Evolutionary conservation across 176 grass and related monocot species (phyloP).

Genomic region (Olyra latifolia): DNA sequence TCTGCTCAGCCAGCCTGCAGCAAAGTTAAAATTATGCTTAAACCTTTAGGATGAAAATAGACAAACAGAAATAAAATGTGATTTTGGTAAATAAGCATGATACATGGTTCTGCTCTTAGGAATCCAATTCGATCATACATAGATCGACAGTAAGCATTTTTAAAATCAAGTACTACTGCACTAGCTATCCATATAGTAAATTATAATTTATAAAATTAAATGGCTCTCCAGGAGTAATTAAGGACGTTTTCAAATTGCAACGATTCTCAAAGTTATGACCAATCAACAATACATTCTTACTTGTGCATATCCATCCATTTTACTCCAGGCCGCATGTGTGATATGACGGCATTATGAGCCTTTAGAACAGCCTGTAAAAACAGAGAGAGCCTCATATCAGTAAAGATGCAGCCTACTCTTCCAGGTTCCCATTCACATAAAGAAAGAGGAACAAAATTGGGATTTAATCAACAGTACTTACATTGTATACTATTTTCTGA

Average conservation of each 20-base stretch:
- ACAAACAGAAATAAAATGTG: neutral
- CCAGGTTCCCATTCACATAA: slow-evolving; percentile 6
- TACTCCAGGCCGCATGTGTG: slow-evolving; percentile 75
- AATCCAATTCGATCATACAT: neutral
- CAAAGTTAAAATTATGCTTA: slow-evolving; percentile 19
- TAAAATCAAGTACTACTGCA: neutral
- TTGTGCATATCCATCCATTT: slow-evolving; percentile 91
- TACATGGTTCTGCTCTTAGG: neutral
- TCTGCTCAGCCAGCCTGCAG: slow-evolving; percentile 75
- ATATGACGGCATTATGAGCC: slow-evolving; percentile 84
- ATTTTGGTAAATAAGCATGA: slow-evolving; percentile 13
- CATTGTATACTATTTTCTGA: slow-evolving; percentile 81
- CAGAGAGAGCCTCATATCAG: neutral
- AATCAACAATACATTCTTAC: slow-evolving; percentile 42
- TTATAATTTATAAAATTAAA: neutral
- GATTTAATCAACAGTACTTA: slow-evolving; percentile 49
- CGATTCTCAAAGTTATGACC: neutral
- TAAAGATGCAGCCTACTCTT: neutral
- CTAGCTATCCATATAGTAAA: neutral
- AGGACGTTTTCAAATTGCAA: slow-evolving; percentile 17
- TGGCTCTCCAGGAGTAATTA: neutral
- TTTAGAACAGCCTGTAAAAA: slow-evolving; percentile 77
- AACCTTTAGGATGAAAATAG: neutral
- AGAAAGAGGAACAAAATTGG: neutral
- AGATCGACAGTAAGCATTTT: neutral